A percentile compares a stretch with the other conserved stretches of the same genome.
These are phyloP conservation scores for Fomitiporia mediterranea DNA, from an alignment of 1,284 basidiomycete genomes.

Conservation along the genomic window DNA sequence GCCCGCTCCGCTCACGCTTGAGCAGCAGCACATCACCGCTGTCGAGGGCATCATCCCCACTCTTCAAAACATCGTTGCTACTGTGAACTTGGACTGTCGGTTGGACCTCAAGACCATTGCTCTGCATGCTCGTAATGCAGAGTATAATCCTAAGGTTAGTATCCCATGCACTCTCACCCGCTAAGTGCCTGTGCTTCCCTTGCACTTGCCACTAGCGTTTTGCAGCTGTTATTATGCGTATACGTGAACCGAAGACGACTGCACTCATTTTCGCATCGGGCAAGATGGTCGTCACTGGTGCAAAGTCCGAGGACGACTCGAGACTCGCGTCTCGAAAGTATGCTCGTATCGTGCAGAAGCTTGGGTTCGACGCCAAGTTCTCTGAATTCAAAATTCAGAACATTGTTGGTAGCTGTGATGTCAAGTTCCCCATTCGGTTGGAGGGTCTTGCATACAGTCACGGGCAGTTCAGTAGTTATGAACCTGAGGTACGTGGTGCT, in stretches of 20 bases:
- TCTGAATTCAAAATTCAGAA: conserved; percentile 99
- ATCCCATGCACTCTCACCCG: conserved; percentile 35
- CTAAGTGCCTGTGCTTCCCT: conserved; percentile 22
- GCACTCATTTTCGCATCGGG: conserved; percentile 99
- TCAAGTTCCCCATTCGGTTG: conserved; percentile 98
- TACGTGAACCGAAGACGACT: conserved; percentile 99
- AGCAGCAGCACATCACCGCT: conserved; percentile 88
- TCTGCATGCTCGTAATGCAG: conserved; percentile 95
- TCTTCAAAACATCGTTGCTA: conserved; percentile 98
- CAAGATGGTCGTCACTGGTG: conserved; percentile 99
- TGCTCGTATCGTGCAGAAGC: conserved; percentile 98
- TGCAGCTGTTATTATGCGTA: conserved; percentile 99
- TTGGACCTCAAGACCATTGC: conserved; percentile 99
- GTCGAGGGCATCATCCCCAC: conserved; percentile 94
- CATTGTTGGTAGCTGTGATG: conserved; percentile 97
- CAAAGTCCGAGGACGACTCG: conserved; percentile 98
- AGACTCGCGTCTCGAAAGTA: conserved; percentile 97
- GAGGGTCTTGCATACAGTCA: conserved; percentile 98
- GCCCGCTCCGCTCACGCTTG: conserved; percentile 69
- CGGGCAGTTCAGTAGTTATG: conserved; percentile 97
- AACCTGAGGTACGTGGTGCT: conserved; percentile 80
- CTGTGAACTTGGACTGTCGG: conserved; percentile 96
- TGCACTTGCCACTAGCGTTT: conserved; percentile 88
- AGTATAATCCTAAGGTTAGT: conserved; percentile 99
- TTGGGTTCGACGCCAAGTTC: conserved; percentile 99